phyloP scores from a whole-genome alignment of 768 basidiomycete species.

The Sporobolomyces pararoseus region DNA sequence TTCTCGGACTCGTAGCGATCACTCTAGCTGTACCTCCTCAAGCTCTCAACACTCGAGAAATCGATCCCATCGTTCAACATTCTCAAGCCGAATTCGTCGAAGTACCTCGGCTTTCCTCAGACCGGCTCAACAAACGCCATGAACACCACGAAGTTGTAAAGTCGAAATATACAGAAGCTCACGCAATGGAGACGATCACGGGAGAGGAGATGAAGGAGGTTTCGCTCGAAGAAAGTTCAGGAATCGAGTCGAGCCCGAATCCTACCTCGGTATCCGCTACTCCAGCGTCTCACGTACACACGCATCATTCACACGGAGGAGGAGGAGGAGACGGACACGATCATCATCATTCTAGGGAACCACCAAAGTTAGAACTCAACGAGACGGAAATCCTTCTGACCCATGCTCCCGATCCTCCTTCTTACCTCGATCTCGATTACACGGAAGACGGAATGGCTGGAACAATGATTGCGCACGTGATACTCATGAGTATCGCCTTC shows the following conservation, averaged over 20 bases:
- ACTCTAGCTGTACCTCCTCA: slow-evolving; percentile 2
- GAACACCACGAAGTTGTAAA: not conserved
- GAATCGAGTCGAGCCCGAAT: no score
- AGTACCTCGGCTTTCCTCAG: not conserved
- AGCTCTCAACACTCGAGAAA: not conserved
- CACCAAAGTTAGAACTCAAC: slow-evolving; percentile 55
- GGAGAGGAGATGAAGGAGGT: no score
- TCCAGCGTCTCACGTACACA: no score
- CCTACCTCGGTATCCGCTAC: no score
- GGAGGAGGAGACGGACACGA: slow-evolving; percentile 3
- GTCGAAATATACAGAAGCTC: not conserved
- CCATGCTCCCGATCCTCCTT: slow-evolving; percentile 69
- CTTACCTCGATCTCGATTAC: slow-evolving; percentile 74
- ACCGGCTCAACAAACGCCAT: not conserved
- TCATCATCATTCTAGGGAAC: slow-evolving; percentile 17
- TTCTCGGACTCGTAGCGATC: not conserved
- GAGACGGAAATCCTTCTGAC: slow-evolving; percentile 66
- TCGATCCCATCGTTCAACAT: not conserved
- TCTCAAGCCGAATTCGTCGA: not conserved
- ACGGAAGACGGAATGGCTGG: slow-evolving; percentile 13
- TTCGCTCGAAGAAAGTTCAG: no score
- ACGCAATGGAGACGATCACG: not conserved
- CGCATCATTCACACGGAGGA: not conserved
- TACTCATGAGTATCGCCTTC: slow-evolving; percentile 73
- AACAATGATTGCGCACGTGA: slow-evolving; percentile 58